Percentiles rank a stretch among this genome's conserved stretches.
phyloP scores from a whole-genome alignment of 805 yeast genomes.

The Lipomyces sp. region DNA sequence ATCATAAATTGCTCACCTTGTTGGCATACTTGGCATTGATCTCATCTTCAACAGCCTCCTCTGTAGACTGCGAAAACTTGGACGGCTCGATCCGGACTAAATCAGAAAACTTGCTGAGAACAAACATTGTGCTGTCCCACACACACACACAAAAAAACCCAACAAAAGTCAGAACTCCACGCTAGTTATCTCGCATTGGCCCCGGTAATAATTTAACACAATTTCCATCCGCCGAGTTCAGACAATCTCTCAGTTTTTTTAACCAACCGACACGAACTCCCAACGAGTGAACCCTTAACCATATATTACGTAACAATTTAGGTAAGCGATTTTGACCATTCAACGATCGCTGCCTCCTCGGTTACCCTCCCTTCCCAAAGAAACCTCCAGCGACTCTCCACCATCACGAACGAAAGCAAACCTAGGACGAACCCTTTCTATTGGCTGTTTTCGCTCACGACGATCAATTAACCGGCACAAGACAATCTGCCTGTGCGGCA shows the following conservation, averaged over 20 bases:
- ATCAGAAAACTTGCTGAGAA: slow-evolving; percentile 78
- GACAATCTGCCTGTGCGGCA: too few species aligned
- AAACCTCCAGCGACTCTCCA: neutral
- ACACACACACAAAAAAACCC: neutral
- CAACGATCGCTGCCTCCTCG: slow-evolving; percentile 6
- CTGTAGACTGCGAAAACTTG: slow-evolving; percentile 72
- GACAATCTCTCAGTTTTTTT: neutral
- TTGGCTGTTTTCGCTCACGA: too few species aligned
- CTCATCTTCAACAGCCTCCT: slow-evolving; percentile 75
- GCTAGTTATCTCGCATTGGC: slow-evolving; percentile 2
- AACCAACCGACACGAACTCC: neutral
- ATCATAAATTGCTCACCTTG: slow-evolving; percentile 46
- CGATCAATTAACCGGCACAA: too few species aligned
- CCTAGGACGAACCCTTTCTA: too few species aligned
- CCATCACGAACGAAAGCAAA: neutral
- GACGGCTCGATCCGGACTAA: slow-evolving; percentile 88
- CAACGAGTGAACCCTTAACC: neutral
- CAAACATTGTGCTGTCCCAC: slow-evolving; percentile 63
- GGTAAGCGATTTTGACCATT: slow-evolving; percentile 13
- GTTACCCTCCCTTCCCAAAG: neutral
- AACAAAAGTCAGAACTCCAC: neutral
- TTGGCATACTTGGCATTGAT: slow-evolving; percentile 84
- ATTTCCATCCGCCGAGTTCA: too few species aligned
- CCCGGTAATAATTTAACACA: neutral
- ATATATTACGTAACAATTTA: neutral